Percentiles rank a stretch among this genome's conserved stretches.
These are phyloP conservation scores for Phytophthora podocarpi DNA, from an alignment of 352 stramenopile genomes.

Conservation along the genomic window DNA sequence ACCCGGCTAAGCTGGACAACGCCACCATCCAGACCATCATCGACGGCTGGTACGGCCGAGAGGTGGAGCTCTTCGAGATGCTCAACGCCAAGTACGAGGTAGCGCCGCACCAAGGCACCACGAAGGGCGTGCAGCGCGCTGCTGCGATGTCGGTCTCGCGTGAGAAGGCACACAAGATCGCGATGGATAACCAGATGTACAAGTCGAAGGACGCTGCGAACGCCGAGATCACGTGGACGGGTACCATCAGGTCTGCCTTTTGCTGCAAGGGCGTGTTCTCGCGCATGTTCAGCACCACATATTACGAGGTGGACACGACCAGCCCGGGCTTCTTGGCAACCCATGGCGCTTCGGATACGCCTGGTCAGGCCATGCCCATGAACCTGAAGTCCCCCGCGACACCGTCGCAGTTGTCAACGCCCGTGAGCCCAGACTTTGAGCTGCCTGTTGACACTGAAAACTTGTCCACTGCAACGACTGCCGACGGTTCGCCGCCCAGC, in stretches of 20 bases:
- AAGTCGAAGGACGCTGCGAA: constrained; percentile 60
- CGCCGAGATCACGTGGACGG: constrained; percentile 59
- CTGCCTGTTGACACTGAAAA: constrained; percentile 36
- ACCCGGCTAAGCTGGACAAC: constrained; percentile 85
- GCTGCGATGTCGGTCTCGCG: constrained; percentile 47
- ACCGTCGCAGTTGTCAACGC: constrained; percentile 42
- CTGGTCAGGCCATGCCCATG: constrained; percentile 56
- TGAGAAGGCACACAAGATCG: constrained; percentile 63
- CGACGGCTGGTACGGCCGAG: constrained; percentile 82
- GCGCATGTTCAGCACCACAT: constrained; percentile 65
- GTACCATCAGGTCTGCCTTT: constrained; percentile 61
- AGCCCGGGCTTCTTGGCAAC: constrained; percentile 65
- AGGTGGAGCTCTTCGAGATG: constrained; percentile 89
- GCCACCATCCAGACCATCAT: constrained; percentile 88
- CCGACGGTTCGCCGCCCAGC: constrained; percentile 45
- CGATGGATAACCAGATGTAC: constrained; percentile 60
- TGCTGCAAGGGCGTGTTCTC: constrained; percentile 71
- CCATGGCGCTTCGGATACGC: constrained; percentile 64
- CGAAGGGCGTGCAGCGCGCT: constrained; percentile 49
- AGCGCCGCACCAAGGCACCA: constrained; percentile 71
- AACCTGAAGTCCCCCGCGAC: constrained; percentile 66
- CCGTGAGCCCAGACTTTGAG: constrained; percentile 43
- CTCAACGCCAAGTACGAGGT: constrained; percentile 89
- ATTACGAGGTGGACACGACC: constrained; percentile 84
- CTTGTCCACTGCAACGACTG: constrained; percentile 46